Base-by-base conservation (phyloP, 2,329 filamentous ascomycete species). In the Pseudocercospora cruenta region DNA sequence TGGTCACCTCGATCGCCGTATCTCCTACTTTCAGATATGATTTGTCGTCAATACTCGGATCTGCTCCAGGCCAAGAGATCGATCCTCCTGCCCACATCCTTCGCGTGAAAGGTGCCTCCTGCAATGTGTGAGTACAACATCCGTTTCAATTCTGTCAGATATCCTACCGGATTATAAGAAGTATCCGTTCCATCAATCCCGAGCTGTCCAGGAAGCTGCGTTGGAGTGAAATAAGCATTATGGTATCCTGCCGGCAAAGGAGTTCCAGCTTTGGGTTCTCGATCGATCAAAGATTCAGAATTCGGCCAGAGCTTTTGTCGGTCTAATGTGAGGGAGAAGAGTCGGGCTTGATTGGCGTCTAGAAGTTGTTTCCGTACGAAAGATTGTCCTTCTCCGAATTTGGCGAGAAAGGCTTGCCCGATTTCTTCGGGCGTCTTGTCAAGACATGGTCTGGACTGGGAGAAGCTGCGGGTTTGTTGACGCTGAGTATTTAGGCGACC, bases 181-280 rank as follows among this genome's bases (percentile, higher is more conserved):
- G 65, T 69, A 31, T 69, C 67, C 10, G 67, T 69, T 4, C 67
- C 67, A 53, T 69, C 67, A 14, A 67, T 62, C 1, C 67, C 67
- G 0, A 69, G 58, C 9, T 58, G 60, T 47, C 49, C 60, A 4
- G 58, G 60, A 4, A 62, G 51, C 16, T 64, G 61, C 1, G 55
- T 55, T 7, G 67, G 67, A 9, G 67, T 69, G 49, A 69, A 69
- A 36, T 69, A 69, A 6, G 61, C 61, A 26, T 61, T 63, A 39
- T 69, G 67, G 31, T 67, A 69, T n/a, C 67, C 67, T 22, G 67
- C 57, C 10, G 67, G 67, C 24, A 69, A 28, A 4, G 66, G 66
- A n/a, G 66, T 68, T n/a, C 66, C 66, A 47, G 53, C 58, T 16
- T 58, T 24, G 6, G 63, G 66, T 31, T 60, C 63, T 24, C 47